Evolutionary conservation across 768 basidiomycete species (phyloP).

Genomic region (Auriscalpium orientale): DNA sequence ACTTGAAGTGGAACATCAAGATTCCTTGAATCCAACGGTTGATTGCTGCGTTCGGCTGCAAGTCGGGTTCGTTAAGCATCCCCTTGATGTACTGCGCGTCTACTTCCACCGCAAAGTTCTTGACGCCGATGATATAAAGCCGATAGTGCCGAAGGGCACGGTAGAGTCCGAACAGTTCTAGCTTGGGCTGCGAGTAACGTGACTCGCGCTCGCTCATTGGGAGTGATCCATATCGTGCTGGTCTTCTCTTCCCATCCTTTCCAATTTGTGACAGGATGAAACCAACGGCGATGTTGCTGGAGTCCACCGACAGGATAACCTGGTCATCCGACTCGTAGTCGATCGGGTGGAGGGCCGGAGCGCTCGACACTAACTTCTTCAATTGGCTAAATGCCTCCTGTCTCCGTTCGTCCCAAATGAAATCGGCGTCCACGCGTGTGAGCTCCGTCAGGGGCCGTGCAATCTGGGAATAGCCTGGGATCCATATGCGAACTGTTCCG

Average conservation of each 20-base stretch:
- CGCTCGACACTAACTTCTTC: neutral
- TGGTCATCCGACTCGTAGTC: conserved; percentile 10
- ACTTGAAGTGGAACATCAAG: conserved; percentile 27
- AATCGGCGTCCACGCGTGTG: conserved; percentile 12
- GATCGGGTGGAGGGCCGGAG: neutral
- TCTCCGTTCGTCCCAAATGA: neutral
- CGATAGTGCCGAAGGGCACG: conserved; percentile 4
- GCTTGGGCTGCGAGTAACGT: conserved; percentile 19
- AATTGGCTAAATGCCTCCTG: neutral
- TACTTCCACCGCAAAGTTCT: conserved; percentile 23
- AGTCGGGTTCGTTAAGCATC: conserved; percentile 32
- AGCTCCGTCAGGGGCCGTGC: conserved; percentile 15
- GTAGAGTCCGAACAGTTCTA: conserved; percentile 22
- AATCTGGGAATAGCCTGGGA: conserved; percentile 15
- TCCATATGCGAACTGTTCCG: conserved; percentile 15
- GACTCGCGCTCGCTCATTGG: conserved; percentile 24
- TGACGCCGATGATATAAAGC: conserved; percentile 22
- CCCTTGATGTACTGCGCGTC: conserved; percentile 33
- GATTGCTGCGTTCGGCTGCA: conserved; percentile 28
- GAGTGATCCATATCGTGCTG: conserved; percentile 31
- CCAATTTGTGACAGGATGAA: conserved; percentile 23
- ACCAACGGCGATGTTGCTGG: conserved; percentile 18
- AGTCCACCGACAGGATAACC: conserved; percentile 21
- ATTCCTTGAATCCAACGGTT: conserved; percentile 38
- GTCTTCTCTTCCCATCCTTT: conserved; percentile 14